Percentiles rank a stretch among this genome's conserved stretches.
phyloP scores from a whole-genome alignment of 2,329 filamentous ascomycete species.

The Colletotrichum karsti region DNA sequence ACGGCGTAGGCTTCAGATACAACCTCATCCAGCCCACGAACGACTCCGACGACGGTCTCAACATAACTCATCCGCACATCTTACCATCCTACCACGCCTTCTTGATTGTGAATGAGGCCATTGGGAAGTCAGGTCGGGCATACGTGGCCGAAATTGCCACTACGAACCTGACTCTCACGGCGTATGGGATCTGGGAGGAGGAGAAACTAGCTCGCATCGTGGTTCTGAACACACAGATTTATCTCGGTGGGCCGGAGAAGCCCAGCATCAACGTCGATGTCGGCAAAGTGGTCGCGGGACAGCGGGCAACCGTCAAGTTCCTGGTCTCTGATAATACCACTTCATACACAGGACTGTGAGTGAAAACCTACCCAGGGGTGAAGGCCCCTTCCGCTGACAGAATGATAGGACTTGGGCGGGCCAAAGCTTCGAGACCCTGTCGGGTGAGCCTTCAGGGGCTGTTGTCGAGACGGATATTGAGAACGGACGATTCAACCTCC shows the following conservation, averaged over 20 bases:
- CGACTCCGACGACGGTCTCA: neutral
- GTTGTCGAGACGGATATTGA: neutral
- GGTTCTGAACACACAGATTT: neutral
- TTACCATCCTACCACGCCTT: neutral
- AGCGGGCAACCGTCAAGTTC: neutral
- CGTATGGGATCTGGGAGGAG: neutral
- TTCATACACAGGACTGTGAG: neutral
- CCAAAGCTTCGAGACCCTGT: neutral
- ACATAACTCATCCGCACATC: neutral
- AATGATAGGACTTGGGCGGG: neutral
- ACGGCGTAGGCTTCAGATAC: neutral
- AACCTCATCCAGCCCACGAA: neutral
- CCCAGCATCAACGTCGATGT: neutral
- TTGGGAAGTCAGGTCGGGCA: neutral
- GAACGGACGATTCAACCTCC: neutral
- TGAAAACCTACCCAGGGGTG: neutral
- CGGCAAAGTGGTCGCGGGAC: neutral
- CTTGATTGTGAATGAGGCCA: constrained; percentile 1
- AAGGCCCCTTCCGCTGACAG: neutral
- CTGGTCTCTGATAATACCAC: neutral
- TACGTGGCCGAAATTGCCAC: neutral
- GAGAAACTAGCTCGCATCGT: neutral
- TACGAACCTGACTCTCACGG: neutral
- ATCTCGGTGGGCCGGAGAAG: neutral
- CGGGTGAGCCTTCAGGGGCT: neutral